phyloP scores from a whole-genome alignment of 2,329 filamentous ascomycete genomes.

The Bisporella sp. region DNA sequence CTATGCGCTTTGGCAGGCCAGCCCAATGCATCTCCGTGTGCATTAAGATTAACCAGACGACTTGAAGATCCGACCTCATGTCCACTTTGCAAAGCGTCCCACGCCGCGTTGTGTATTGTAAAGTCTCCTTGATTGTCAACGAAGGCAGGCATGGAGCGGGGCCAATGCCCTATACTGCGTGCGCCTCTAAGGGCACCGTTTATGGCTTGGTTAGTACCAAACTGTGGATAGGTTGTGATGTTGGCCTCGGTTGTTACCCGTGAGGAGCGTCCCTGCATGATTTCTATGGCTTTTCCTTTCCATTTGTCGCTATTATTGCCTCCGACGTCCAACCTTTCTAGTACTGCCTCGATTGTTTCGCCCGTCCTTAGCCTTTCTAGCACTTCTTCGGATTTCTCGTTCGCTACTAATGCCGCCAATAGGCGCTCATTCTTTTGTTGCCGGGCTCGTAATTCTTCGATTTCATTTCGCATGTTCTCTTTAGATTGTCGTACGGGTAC shows the following conservation, averaged over 20 bases:
- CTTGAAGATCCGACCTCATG: too few species aligned
- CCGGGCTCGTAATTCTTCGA: conserved; percentile 47
- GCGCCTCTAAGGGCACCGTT: conserved; percentile 21
- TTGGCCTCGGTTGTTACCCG: conserved; percentile 16
- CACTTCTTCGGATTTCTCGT: conserved; percentile 37
- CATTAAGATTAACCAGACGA: too few species aligned
- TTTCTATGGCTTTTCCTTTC: conserved; percentile 14
- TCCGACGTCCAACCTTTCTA: conserved; percentile 41
- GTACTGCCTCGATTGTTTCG: conserved; percentile 47
- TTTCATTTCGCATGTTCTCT: conserved; percentile 51
- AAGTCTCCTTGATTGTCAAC: too few species aligned
- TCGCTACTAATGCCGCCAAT: conserved; percentile 40
- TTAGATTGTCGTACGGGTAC: conserved; percentile 58
- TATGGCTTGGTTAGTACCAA: conserved; percentile 30
- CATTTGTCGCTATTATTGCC: background rate
- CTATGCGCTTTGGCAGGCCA: too few species aligned
- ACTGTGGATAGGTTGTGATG: conserved; percentile 20
- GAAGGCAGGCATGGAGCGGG: too few species aligned
- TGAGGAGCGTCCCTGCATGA: background rate
- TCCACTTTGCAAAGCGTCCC: too few species aligned
- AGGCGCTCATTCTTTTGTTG: conserved; percentile 50
- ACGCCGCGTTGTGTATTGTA: too few species aligned
- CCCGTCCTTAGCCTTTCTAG: conserved; percentile 45
- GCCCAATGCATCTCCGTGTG: too few species aligned
- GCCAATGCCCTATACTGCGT: conserved; percentile 29